Evolutionary conservation across 495 filamentous ascomycete genomes (phyloP).

Genomic region (Tuber indicum): DNA sequence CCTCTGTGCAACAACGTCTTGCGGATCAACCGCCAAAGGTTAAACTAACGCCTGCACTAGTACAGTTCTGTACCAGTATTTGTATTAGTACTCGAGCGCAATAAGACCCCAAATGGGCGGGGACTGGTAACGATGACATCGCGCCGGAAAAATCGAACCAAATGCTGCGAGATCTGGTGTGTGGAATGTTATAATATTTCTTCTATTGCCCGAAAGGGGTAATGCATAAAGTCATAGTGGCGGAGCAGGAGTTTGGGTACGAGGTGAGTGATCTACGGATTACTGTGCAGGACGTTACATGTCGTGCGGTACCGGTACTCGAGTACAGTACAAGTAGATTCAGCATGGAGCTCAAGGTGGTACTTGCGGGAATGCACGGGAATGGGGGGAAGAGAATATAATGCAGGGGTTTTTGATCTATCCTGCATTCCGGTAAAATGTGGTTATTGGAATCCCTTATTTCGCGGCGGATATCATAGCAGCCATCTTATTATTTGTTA

Average conservation of each 20-base stretch:
- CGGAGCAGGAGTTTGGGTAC: neutral
- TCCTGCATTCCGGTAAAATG: neutral
- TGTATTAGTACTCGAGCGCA: neutral
- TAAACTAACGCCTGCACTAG: neutral
- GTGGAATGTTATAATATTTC: neutral
- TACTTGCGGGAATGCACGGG: neutral
- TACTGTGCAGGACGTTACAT: neutral
- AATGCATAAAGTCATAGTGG: neutral
- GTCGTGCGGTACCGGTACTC: neutral
- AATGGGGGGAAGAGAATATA: neutral
- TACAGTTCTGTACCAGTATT: neutral
- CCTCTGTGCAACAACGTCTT: neutral
- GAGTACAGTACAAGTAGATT: too few species aligned
- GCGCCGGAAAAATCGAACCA: neutral
- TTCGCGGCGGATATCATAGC: neutral
- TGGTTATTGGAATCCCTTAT: neutral
- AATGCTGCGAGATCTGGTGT: neutral
- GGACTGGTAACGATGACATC: neutral
- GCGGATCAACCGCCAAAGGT: constrained; percentile 1
- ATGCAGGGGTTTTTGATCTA: neutral
- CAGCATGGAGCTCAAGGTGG: neutral
- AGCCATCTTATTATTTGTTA: neutral
- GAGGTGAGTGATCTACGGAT: neutral
- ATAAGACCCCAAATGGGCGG: neutral
- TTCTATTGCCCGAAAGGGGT: neutral